Evolutionary conservation across 139 green algal genomes (phyloP).

Genomic region (Coccomyxa sp.): DNA sequence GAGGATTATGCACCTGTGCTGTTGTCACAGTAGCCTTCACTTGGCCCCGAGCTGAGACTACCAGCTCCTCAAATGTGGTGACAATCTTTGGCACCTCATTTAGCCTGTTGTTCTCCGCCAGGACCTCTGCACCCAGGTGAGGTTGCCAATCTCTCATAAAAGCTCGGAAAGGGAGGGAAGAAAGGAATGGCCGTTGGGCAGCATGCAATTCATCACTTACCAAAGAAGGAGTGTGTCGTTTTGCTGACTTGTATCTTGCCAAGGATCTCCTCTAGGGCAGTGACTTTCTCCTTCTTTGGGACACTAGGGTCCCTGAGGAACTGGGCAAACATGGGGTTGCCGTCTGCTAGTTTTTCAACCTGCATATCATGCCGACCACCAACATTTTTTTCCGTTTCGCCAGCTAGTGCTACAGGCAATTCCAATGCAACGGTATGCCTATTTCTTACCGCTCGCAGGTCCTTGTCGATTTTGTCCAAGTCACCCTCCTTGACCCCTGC

Average conservation of each 20-base stretch:
- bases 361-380: neutral
- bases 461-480: slow-evolving; percentile 40
- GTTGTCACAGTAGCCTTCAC: slow-evolving; percentile 64
- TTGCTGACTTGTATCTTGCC: slow-evolving; percentile 36
- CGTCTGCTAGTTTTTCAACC: slow-evolving; percentile 15
- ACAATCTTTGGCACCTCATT: slow-evolving; percentile 43
- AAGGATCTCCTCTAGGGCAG: slow-evolving; percentile 33
- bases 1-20: slow-evolving; percentile 24
- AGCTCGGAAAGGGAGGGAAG: neutral
- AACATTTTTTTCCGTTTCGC: neutral
- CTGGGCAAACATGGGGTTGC: slow-evolving; percentile 32
- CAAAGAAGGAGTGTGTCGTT: slow-evolving; percentile 54
- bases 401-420: no score
- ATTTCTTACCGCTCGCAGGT: slow-evolving; percentile 35
- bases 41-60: slow-evolving; percentile 54
- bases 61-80: slow-evolving; percentile 50
- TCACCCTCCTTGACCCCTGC: slow-evolving; percentile 37
- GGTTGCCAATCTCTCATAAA: neutral
- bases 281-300: slow-evolving; percentile 23
- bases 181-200: neutral
- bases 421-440: no score
- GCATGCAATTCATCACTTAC: neutral
- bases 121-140: slow-evolving; percentile 33
- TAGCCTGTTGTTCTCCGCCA: slow-evolving; percentile 69
- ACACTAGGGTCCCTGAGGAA: slow-evolving; percentile 49